These are phyloP conservation scores for Candida insectorum DNA, from an alignment of 805 yeast genomes.

Conservation along the genomic window DNA sequence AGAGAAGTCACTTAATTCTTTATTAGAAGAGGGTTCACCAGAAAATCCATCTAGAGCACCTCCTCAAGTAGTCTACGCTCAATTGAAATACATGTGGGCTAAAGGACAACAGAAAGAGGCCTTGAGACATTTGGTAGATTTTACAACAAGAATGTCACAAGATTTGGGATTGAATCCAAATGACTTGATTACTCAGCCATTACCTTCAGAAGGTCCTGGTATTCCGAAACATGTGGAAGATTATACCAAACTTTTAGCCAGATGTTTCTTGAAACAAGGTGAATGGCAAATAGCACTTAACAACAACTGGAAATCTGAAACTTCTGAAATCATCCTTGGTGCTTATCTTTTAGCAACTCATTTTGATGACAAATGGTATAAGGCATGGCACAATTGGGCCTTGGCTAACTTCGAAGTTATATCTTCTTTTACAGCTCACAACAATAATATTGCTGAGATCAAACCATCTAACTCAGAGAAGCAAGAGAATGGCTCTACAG, in stretches of 20 bases:
- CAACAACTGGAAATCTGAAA: constrained; percentile 72
- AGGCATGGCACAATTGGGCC: constrained; percentile 99
- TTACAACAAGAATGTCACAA: constrained; percentile 85
- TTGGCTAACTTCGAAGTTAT: constrained; percentile 95
- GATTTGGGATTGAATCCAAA: constrained; percentile 85
- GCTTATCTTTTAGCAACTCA: constrained; percentile 93
- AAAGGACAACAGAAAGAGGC: constrained; percentile 88
- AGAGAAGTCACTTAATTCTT: constrained; percentile 79
- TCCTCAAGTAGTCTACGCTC: constrained; percentile 96
- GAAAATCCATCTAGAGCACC: constrained; percentile 74
- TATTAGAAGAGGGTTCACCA: constrained; percentile 72
- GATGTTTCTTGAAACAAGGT: constrained; percentile 96
- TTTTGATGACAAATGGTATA: constrained; percentile 90
- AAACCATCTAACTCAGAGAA: constrained; percentile 7
- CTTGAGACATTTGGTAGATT: constrained; percentile 76
- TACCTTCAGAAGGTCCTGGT: constrained; percentile 71
- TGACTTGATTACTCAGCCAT: constrained; percentile 81
- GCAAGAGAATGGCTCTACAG: constrained; percentile 13
- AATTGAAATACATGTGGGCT: constrained; percentile 95
- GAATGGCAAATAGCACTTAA: constrained; percentile 93
- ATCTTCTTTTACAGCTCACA: constrained; percentile 48
- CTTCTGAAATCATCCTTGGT: constrained; percentile 81
- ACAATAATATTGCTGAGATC: constrained; percentile 16
- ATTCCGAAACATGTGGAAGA: constrained; percentile 74
- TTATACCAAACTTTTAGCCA: constrained; percentile 79